Evolutionary conservation across 768 basidiomycete species (phyloP).

Genomic region (Serendipita sp.): DNA sequence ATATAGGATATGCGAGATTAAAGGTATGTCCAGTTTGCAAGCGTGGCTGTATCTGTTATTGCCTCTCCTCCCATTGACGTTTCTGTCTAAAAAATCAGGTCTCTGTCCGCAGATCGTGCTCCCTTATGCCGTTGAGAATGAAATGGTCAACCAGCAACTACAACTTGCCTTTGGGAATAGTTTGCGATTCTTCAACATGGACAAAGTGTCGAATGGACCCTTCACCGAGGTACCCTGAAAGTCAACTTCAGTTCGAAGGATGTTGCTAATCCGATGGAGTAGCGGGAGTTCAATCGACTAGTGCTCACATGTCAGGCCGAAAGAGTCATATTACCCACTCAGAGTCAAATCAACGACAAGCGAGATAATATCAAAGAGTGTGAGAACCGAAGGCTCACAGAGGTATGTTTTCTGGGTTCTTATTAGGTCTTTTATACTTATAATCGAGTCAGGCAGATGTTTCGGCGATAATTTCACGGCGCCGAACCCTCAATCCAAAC

Average conservation of each 20-base stretch:
- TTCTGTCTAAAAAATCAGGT: slow-evolving; percentile 24
- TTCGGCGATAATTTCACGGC: background rate
- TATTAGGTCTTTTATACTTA: background rate
- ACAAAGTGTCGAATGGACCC: slow-evolving; percentile 65
- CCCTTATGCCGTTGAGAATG: slow-evolving; percentile 58
- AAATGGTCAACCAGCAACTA: slow-evolving; percentile 46
- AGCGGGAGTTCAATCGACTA: slow-evolving; percentile 5
- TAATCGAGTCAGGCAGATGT: background rate
- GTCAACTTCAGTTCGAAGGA: background rate
- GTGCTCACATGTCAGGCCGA: background rate
- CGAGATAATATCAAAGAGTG: background rate
- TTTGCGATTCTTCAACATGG: slow-evolving; percentile 50
- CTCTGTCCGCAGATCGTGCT: slow-evolving; percentile 38
- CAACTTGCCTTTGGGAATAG: slow-evolving; percentile 67
- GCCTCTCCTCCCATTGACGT: slow-evolving; percentile 9
- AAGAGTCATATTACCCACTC: background rate
- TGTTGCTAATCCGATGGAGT: background rate
- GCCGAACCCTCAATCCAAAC: background rate
- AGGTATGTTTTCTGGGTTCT: background rate
- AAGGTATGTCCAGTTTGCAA: slow-evolving; percentile 34
- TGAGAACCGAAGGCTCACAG: background rate
- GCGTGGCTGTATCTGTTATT: slow-evolving; percentile 7
- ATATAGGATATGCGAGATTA: slow-evolving; percentile 73
- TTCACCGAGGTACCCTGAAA: slow-evolving; percentile 42
- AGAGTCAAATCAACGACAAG: background rate